phyloP scores from a whole-genome alignment of 2,329 filamentous ascomycete species.

The Venturia nashicola region DNA sequence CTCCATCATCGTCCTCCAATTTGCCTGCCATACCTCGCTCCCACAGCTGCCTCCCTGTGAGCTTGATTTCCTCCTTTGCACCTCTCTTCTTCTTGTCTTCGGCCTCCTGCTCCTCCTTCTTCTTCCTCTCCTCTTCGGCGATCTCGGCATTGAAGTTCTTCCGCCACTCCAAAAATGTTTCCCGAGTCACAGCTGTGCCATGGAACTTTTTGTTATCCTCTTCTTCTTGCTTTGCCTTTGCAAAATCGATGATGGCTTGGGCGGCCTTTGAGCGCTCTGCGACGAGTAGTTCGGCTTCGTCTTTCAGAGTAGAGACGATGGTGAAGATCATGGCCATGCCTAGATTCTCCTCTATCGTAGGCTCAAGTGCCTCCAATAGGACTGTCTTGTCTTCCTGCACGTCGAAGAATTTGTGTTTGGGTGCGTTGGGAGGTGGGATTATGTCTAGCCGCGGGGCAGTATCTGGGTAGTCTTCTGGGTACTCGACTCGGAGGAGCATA shows the following conservation, averaged over 20 bases:
- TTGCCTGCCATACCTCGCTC: conserved; percentile 45
- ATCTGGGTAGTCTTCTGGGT: conserved; percentile 86
- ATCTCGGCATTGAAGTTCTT: conserved; percentile 67
- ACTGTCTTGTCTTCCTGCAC: conserved; percentile 65
- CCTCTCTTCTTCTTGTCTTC: conserved; percentile 46
- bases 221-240: conserved; percentile 55
- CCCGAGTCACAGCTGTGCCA: conserved; percentile 74
- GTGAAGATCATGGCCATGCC: conserved; percentile 98
- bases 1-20: conserved; percentile 52
- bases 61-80: conserved; percentile 61
- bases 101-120: conserved; percentile 53
- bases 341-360: conserved; percentile 79
- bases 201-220: conserved; percentile 97
- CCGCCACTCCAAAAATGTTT: conserved; percentile 76
- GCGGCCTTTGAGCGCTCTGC: conserved; percentile 56
- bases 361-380: conserved; percentile 58
- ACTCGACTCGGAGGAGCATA: conserved; percentile 73
- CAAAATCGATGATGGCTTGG: conserved; percentile 39
- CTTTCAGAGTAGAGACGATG: conserved; percentile 75
- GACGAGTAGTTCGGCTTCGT: conserved; percentile 78
- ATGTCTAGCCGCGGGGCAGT: conserved; percentile 74
- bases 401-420: conserved; percentile 61
- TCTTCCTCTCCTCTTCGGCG: conserved; percentile 51
- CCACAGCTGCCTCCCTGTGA: conserved; percentile 47
- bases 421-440: conserved; percentile 55